Conservation (phyloP, 352 stramenopile species). For the Plasmopara halstedii region DNA sequence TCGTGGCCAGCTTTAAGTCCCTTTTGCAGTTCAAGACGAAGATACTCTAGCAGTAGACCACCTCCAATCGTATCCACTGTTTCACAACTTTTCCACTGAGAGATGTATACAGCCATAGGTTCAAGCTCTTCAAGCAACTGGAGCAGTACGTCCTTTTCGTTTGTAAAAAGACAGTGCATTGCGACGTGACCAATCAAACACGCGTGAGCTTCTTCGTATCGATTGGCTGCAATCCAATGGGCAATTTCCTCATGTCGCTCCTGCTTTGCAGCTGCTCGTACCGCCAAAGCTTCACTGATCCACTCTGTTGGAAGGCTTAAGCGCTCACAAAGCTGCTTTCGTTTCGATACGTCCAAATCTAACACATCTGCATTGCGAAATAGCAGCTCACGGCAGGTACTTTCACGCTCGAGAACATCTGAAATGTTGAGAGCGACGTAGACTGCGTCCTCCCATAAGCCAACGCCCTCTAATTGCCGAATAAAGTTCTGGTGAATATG, state of each 20-base stretch:
- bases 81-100: slow-evolving; percentile 54
- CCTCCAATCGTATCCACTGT: slow-evolving; percentile 43
- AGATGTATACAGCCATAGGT: slow-evolving; percentile 38
- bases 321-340: slow-evolving; percentile 44
- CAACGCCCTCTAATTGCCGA: slow-evolving; percentile 53
- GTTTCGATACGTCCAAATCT: slow-evolving; percentile 22
- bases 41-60: slow-evolving; percentile 60
- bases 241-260: slow-evolving; percentile 60
- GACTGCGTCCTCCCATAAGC: slow-evolving; percentile 61
- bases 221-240: slow-evolving; percentile 57
- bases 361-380: slow-evolving; percentile 59
- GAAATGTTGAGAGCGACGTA: slow-evolving; percentile 79
- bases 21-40: slow-evolving; percentile 55
- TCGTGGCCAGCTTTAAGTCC: slow-evolving; percentile 46
- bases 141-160: slow-evolving; percentile 45
- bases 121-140: slow-evolving; percentile 55
- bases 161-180: slow-evolving; percentile 50
- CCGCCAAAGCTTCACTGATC: slow-evolving; percentile 59
- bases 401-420: slow-evolving; percentile 39
- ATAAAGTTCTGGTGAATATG: slow-evolving; percentile 82
- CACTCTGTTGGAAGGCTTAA: slow-evolving; percentile 50
- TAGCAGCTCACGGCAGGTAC: slow-evolving; percentile 52
- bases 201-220: slow-evolving; percentile 55
- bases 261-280: slow-evolving; percentile 38
- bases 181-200: slow-evolving; percentile 54